Base-by-base conservation (phyloP, 495 filamentous ascomycete species). In the Podospora conica region DNA sequence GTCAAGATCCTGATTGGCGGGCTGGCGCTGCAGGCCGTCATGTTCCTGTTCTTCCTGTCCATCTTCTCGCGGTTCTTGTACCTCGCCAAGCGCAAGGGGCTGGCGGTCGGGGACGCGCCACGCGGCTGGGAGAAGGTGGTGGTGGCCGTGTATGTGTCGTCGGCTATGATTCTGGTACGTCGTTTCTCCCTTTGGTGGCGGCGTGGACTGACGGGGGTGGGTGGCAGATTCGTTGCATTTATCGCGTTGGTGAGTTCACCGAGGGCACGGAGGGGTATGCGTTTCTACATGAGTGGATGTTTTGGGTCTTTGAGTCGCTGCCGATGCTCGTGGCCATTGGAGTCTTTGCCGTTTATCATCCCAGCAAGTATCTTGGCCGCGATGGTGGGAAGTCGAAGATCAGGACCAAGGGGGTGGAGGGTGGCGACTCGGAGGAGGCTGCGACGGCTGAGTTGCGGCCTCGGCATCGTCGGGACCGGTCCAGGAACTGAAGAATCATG, bases 301-400 rank as follows among this genome's bases (percentile, higher is more conserved):
- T 90, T 61, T 91, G 89, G 69, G 69, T 87, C 3, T 90, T 90
- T 66, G 88, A 91, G 70, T 76, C 81, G 15, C 56, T 80, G 55
- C 67, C 86, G 55, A 90, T 91, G 87, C 68, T 86, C 23, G 31
- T 71, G 9, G 69, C 69, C n/a, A 68, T 73, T 20, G 60, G 55
- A 11, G 21, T 68, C 3, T 73, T 71, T 40, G 71, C 69, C 58
- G 22, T 71, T 12, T 67, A 33, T 20, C 69, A 68, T 48, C 69
- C 69, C 8, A 65, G 65, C 33, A 58, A 61, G 24, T 65, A 40
- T 53, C 65, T 67, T 8, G 65, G 65, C 15, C 59, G 54, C 12
- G 59, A 63, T 54, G 65, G 65, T 11, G 27, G 28, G 8, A 65
- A 64, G 63, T 22, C 25, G 20, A 58, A 12, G 20, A 64, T 58